These are phyloP conservation scores for Viola odorata DNA, from an alignment of 345 rosid genomes.

Conservation along the genomic window DNA sequence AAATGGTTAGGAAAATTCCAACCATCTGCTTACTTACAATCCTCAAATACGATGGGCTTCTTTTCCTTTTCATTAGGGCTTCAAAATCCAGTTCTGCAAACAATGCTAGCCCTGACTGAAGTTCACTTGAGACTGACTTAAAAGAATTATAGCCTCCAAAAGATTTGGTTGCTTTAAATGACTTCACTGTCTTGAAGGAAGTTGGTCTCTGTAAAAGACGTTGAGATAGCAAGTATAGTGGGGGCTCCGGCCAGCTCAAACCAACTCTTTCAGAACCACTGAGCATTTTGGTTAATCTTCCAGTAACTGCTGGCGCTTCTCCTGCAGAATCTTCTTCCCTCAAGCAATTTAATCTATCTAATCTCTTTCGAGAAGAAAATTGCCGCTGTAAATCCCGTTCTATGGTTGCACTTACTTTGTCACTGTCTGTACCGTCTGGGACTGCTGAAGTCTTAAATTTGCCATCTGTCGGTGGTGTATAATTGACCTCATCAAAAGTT, in stretches of 20 bases:
- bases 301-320: constrained; percentile 15
- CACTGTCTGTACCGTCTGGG: constrained; percentile 10
- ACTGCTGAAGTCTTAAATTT: background rate
- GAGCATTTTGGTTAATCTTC: constrained; percentile 44
- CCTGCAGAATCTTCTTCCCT: constrained; percentile 30
- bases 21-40: constrained; percentile 96
- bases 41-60: constrained; percentile 60
- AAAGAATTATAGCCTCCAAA: constrained; percentile 54
- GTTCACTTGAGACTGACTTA: constrained; percentile 40
- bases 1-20: constrained; percentile 74
- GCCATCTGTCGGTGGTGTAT: constrained; percentile 8
- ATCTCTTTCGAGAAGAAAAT: constrained; percentile 51
- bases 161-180: constrained; percentile 50
- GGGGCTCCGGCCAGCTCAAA: constrained; percentile 91
- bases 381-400: constrained; percentile 49
- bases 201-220: constrained; percentile 53
- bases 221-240: constrained; percentile 53
- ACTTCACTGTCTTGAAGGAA: constrained; percentile 51
- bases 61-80: constrained; percentile 60
- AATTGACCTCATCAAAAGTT: constrained; percentile 18
- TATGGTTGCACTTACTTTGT: constrained; percentile 23
- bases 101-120: constrained; percentile 38
- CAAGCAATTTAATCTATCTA: constrained; percentile 60
- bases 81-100: constrained; percentile 65
- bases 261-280: constrained; percentile 74